Evolutionary conservation across 2,329 filamentous ascomycete species (phyloP), one percentile per base, ranked within the genome.

Genomic region (Endoconidiophora polonica): DNA sequence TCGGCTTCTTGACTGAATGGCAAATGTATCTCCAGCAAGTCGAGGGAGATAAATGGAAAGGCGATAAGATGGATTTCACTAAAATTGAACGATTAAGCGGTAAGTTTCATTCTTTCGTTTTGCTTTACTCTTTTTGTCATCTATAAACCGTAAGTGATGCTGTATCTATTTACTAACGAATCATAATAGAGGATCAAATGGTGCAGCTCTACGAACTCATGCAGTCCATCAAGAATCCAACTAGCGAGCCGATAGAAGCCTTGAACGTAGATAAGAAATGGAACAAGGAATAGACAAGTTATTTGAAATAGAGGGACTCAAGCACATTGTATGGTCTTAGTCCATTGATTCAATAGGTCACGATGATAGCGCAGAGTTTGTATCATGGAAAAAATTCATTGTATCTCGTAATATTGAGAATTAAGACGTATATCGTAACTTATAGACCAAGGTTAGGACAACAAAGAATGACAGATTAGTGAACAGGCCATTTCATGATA

Each of bases 1-100:
- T 96, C 58, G 91, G 90, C 1, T 98, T 98, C 64, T 71, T 98
- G 57, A 90, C 85, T 0, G 88, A 96, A 64, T 98, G 90, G 90
- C 91, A 98, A 64, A 68, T 86, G 48, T 98, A 96, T 61, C 88
- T 87, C 2, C 90, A 98, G 62, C 81, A 86, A 61, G 68, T 98
- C 14, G 90, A 96, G 61, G 90, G 88, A 0, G 82, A 94, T 48
- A 64, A 73, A 0, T 96, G 91, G 91, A 72, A 75, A 53, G 90
- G 82, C 3, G 58, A 62, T 48, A 60, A 59, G 23, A 52, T 57
- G n/a, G 58, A 60, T 20, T 48, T 54, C 22, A 56, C 57, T 47
- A 61, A 57, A 54, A 54, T 58, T 22, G 59, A 59, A 24, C 58
- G 65, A 46, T 59, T 66, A 52, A 58, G 57, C 63, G 88, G 87